Evolutionary conservation across 2,329 filamentous ascomycete species (phyloP).

Genomic region (Alternaria rosae): DNA sequence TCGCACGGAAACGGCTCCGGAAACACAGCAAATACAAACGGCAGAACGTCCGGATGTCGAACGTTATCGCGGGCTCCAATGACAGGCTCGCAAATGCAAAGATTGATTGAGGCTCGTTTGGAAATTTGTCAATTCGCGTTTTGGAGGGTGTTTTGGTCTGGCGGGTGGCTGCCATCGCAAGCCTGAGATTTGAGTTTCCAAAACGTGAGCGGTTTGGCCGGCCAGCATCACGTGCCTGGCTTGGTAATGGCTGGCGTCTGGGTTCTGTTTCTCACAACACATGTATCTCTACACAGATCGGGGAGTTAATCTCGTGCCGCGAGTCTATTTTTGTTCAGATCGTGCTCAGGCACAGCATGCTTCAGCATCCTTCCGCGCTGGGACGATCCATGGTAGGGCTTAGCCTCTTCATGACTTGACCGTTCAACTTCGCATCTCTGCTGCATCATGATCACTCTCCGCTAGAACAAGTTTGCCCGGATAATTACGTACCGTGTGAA

Average conservation of each 20-base stretch:
- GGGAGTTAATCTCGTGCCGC: slow-evolving; percentile 18
- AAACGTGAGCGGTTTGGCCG: slow-evolving; percentile 46
- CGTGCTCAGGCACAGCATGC: slow-evolving; percentile 28
- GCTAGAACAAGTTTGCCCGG: neutral
- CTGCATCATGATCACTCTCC: neutral
- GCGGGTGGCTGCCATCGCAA: slow-evolving; percentile 11
- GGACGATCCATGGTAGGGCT: slow-evolving; percentile 5
- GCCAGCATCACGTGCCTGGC: slow-evolving; percentile 25
- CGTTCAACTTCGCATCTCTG: slow-evolving; percentile 1
- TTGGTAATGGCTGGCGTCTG: slow-evolving; percentile 28
- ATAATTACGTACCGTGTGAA: slow-evolving; percentile 9
- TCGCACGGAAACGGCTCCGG: slow-evolving; percentile 85
- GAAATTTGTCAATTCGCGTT: slow-evolving; percentile 45
- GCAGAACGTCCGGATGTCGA: slow-evolving; percentile 75
- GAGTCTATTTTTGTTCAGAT: slow-evolving; percentile 20
- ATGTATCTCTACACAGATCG: slow-evolving; percentile 18
- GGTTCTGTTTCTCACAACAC: slow-evolving; percentile 24
- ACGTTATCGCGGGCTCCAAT: slow-evolving; percentile 77
- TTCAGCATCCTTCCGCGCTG: slow-evolving; percentile 19
- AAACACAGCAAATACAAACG: slow-evolving; percentile 86
- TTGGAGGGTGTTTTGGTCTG: slow-evolving; percentile 23
- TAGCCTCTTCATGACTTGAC: neutral
- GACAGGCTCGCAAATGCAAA: slow-evolving; percentile 75
- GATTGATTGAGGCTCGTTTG: slow-evolving; percentile 65
- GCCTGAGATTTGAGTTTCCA: slow-evolving; percentile 26